phyloP scores from a whole-genome alignment of 2,329 filamentous ascomycete genomes.

The Ophiostoma australiae region DNA sequence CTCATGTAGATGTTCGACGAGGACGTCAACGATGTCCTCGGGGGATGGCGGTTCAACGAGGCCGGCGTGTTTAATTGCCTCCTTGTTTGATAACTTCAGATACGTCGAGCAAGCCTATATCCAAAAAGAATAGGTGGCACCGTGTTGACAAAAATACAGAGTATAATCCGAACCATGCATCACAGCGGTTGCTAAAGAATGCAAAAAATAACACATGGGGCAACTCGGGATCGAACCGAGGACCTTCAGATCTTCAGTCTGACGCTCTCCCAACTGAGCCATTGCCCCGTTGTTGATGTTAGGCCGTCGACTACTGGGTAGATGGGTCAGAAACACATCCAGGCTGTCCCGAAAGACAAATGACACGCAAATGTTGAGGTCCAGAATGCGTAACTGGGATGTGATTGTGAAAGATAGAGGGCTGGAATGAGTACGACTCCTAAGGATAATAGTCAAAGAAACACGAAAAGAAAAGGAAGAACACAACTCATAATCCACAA shows the following conservation, averaged over 20 bases:
- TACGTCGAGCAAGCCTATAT: not conserved
- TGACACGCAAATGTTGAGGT: not conserved
- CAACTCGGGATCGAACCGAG: slow-evolving; percentile 21
- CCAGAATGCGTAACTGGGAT: not conserved
- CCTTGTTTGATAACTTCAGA: not conserved
- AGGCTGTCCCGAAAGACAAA: not conserved
- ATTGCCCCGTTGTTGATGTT: slow-evolving; percentile 15
- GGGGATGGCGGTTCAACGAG: not conserved
- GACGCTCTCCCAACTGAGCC: slow-evolving; percentile 20
- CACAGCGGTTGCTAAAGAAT: not conserved
- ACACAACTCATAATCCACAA: not conserved
- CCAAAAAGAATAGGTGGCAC: not conserved
- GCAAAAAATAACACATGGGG: slow-evolving; percentile 15
- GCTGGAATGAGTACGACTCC: too few species aligned
- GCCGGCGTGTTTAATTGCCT: not conserved
- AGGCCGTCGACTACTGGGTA: not conserved
- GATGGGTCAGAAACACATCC: not conserved
- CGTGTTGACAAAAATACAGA: not conserved
- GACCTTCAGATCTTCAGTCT: slow-evolving; percentile 20
- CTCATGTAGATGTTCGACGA: not conserved
- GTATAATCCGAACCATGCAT: not conserved
- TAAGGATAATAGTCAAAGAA: too few species aligned
- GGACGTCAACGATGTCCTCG: not conserved
- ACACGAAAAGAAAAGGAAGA: not conserved
- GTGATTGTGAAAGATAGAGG: too few species aligned